Evolutionary conservation across 2,329 filamentous ascomycete genomes (phyloP), one percentile per base, ranked within the genome.

Genomic region (Sclerotinia glacialis): DNA sequence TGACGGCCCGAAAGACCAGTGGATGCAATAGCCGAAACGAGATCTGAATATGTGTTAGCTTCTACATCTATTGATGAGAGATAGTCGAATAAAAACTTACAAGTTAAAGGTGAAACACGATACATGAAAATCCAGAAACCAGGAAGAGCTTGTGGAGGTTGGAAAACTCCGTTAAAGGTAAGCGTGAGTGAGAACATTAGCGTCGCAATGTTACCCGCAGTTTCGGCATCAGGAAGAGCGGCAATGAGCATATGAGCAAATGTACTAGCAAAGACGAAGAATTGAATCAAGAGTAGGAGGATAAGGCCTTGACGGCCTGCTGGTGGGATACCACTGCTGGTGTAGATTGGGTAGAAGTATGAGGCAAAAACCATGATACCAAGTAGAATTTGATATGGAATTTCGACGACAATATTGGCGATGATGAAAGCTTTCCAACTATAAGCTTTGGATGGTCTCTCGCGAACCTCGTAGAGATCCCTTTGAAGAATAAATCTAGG

Each of bases 51-150:
- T 11, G 63, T 86, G 9, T 77, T 56, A 49, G 42, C 18, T 44
- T n/a, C 37, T 26, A 31, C 5, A 3, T n/a, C 8, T 52, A 31
- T 2, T 11, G 14, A 9, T 14, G 11, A 42, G 52, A 7, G 16
- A 16, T 14, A 28, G n/a, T n/a, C n/a, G n/a, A n/a, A n/a, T n/a
- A n/a, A n/a, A n/a, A 59, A 65, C 73, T 71, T 81, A 75, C 74
- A 75, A 50, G 72, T 76, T 26, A 76, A 42, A 55, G 75, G 75
- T 7, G 89, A 92, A 61, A 93, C 80, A 49, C 90, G 86, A 78
- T 94, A 94, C 89, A 93, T 92, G 80, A 92, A 93, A 72, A 90
- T 88, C 90, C 91, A 94, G 82, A 93, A 93, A 2, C 86, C 81
- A 0, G 91, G 90, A 26, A 95, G 83, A 0, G 79, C 77, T 3